Conservation (phyloP, 164 flowering plant genomes). For the Vitis rotundifolia region DNA sequence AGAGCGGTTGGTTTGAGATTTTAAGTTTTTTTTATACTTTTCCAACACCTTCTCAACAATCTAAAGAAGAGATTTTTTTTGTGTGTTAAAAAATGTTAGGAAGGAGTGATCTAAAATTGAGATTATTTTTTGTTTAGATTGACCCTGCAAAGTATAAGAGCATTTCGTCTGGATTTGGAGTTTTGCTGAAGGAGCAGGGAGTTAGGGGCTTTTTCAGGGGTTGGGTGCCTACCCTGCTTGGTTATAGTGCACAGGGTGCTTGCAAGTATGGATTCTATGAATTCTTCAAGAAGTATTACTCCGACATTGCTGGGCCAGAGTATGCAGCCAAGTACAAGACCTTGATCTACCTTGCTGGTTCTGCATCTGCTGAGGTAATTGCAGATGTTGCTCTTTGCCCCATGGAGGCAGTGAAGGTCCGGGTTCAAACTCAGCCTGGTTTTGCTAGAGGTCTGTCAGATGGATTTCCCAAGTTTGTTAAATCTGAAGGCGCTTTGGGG, state of each 20-base stretch:
- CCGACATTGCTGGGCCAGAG: constrained; percentile 84
- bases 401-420: constrained; percentile 83
- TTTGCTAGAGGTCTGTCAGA: constrained; percentile 76
- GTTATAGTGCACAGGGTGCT: constrained; percentile 95
- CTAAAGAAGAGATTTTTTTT: no score
- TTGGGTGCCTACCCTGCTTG: constrained; percentile 79
- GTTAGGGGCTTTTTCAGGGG: constrained; percentile 73
- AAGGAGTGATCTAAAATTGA: not conserved
- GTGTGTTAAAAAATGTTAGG: no score
- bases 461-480: constrained; percentile 77
- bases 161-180: constrained; percentile 79
- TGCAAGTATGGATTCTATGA: constrained; percentile 90
- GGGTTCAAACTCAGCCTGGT: constrained; percentile 86
- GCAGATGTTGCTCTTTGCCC: constrained; percentile 88
- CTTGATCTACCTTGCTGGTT: constrained; percentile 80
- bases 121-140: constrained; percentile 40
- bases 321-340: constrained; percentile 78
- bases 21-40: no score
- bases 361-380: constrained; percentile 87
- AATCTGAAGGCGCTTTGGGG: constrained; percentile 73
- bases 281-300: constrained; percentile 80
- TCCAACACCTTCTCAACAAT: no score
- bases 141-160: constrained; percentile 82
- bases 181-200: constrained; percentile 78
- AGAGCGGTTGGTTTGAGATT: no score